Conservation (phyloP, 116 monocot species). For the Zostera marina region DNA sequence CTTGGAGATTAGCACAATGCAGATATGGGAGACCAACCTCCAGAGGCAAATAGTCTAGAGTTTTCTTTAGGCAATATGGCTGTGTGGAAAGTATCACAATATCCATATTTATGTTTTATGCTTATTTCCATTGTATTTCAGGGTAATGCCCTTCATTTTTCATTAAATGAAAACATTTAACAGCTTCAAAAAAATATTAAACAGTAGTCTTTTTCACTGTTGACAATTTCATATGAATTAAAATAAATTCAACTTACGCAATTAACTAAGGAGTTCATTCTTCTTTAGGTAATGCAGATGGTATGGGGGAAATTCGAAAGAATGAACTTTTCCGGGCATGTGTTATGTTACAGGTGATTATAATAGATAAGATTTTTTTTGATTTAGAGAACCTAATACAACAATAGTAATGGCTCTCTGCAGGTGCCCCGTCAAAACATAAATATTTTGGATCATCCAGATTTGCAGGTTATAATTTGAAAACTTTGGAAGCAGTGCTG, state of each 20-base stretch:
- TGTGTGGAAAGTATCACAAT: no score
- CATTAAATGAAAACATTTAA: no score
- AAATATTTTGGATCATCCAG: constrained; percentile 52
- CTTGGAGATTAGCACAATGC: no score
- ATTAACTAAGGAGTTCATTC: neutral
- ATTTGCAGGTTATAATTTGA: constrained; percentile 49
- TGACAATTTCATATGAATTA: neutral
- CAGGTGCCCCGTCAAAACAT: constrained; percentile 63
- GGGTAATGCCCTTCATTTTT: no score
- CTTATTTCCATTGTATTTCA: no score
- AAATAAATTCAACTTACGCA: no score
- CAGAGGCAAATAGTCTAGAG: no score
- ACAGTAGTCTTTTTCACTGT: neutral
- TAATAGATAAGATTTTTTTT: neutral
- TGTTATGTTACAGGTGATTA: constrained; percentile 47
- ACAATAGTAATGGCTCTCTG: constrained; percentile 6
- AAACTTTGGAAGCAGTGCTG: neutral
- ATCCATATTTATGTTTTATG: no score
- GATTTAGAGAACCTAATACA: neutral
- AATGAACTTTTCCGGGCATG: constrained; percentile 70
- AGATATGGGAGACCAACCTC: no score
- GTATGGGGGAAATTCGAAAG: constrained; percentile 49
- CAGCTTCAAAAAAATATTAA: no score
- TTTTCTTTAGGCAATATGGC: no score
- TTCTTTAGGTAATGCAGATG: constrained; percentile 76